Base-by-base conservation (phyloP, 169 alveolate species). In the Eimeria necatrix region DNA sequence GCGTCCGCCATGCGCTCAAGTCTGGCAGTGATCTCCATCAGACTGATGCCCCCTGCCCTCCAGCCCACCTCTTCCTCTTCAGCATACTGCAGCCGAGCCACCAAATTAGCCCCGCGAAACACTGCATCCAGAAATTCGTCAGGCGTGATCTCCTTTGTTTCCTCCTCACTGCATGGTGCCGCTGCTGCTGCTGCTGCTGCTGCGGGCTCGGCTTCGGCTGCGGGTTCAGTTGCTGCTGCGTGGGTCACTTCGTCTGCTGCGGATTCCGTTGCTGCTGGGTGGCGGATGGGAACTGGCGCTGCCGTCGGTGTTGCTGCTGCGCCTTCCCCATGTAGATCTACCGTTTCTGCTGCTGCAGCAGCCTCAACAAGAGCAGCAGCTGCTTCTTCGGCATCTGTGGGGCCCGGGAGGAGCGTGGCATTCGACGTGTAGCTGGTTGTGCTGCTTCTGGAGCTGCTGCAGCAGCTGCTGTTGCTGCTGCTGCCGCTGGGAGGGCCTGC, bases 1-100 rank as follows among this genome's bases (percentile, higher is more conserved):
- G 59, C 85, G 68, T 86, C 83, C 32, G 93, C 93, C 93, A 86
- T 86, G 48, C 49, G 81, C 68, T 86, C 93, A 14, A 86, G 83
- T 4, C 93, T 61, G 8, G 74, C 84, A 5, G 84, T 68, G 32
- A 86, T 73, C 22, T 86, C 93, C 4, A 86, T 73, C 26, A 86
- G 93, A 4, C 81, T 56, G 10, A 20, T 60, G 10, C 93, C 93
- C 70, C 93, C 93, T 5, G 93, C 93, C 10, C 93, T 24, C 93
- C 93, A 86, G 22, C 93, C 93, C 24, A 64, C 93, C 52, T 86
- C 93, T 46, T 60, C 93, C 18, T 84, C 60, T 46, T 48, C 68
- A 20, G 71, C 93, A 64, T 56, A 86, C 68, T 86, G 93, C 12
- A 86, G 93, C 12, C 93, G 80, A 61, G 83, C 70, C 53, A 86